Percentiles rank a stretch among this genome's conserved stretches.
These are phyloP conservation scores for Verruconis gallopava DNA, from an alignment of 2,329 filamentous ascomycete genomes.

Conservation along the genomic window DNA sequence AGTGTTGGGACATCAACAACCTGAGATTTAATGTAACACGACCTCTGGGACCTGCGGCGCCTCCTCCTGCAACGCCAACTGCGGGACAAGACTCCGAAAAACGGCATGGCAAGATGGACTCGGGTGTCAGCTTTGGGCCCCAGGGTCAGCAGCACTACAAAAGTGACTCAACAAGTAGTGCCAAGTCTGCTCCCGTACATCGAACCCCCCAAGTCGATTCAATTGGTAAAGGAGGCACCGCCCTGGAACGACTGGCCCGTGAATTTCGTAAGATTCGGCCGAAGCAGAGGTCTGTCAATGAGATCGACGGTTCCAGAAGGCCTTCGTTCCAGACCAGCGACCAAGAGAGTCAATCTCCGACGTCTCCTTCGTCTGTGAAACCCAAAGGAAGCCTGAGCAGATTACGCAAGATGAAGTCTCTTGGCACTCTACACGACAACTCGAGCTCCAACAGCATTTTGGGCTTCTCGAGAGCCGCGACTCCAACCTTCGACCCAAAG, in stretches of 20 bases:
- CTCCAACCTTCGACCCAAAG: constrained; percentile 1
- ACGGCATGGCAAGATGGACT: constrained; percentile 40
- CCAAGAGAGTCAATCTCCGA: background rate
- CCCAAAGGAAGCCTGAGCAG: constrained; percentile 1
- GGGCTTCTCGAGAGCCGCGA: background rate
- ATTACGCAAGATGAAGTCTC: constrained; percentile 10
- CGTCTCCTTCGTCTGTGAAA: background rate
- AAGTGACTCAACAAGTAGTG: constrained; percentile 23
- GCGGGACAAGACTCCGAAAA: constrained; percentile 13
- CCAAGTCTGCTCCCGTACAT: constrained; percentile 9
- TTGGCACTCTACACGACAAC: constrained; percentile 10
- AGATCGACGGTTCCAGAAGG: constrained; percentile 1
- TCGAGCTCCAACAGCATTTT: constrained; percentile 4
- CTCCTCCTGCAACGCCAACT: constrained; percentile 19
- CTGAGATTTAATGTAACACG: constrained; percentile 20
- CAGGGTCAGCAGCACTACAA: constrained; percentile 17
- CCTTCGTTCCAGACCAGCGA: background rate
- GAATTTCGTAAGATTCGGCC: constrained; percentile 10
- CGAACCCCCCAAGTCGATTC: background rate
- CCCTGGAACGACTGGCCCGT: constrained; percentile 10
- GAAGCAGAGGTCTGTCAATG: constrained; percentile 4
- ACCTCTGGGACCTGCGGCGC: background rate
- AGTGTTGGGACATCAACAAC: constrained; percentile 39
- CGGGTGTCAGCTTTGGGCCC: constrained; percentile 45
- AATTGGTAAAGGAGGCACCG: constrained; percentile 6